These are phyloP conservation scores for Martensiomyces pterosporus DNA, from an alignment of 192 early-diverging fungal species.

Conservation along the genomic window DNA sequence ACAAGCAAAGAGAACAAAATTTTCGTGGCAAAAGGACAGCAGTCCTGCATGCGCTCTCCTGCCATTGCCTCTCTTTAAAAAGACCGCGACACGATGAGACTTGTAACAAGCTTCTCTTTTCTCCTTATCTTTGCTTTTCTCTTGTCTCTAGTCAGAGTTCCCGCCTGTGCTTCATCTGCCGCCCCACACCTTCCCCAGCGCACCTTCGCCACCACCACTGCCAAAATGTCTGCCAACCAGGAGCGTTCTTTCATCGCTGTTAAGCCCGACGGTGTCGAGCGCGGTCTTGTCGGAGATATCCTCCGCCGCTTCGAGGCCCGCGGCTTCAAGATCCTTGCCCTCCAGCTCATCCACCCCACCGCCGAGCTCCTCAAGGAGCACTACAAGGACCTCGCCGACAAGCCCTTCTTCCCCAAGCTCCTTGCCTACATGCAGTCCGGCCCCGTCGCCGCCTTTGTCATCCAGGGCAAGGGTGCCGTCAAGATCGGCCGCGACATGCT, in stretches of 20 bases:
- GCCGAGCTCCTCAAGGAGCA: conserved; percentile 70
- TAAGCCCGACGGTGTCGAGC: conserved; percentile 60
- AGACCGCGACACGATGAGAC: conserved; percentile 18
- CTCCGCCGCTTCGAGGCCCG: conserved; percentile 88
- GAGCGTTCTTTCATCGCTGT: conserved; percentile 51
- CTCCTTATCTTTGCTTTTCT: conserved; percentile 24
- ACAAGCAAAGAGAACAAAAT: conserved; percentile 7
- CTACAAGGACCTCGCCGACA: conserved; percentile 78
- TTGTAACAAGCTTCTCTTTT: conserved; percentile 11
- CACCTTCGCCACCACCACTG: background rate
- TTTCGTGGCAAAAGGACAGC: too few species aligned
- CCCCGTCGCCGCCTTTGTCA: conserved; percentile 95
- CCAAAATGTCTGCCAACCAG: conserved; percentile 46
- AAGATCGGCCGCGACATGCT: conserved; percentile 85
- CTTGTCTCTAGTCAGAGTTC: conserved; percentile 2
- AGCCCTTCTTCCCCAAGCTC: conserved; percentile 88
- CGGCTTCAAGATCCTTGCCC: conserved; percentile 85
- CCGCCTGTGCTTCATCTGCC: background rate
- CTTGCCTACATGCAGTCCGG: conserved; percentile 84
- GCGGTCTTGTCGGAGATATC: conserved; percentile 89
- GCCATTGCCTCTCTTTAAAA: too few species aligned
- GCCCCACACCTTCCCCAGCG: background rate
- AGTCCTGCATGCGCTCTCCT: too few species aligned
- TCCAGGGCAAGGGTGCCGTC: conserved; percentile 84
- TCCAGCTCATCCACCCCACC: conserved; percentile 72